phyloP scores from a whole-genome alignment of 139 green algal species.

The Chlorella sp. region DNA sequence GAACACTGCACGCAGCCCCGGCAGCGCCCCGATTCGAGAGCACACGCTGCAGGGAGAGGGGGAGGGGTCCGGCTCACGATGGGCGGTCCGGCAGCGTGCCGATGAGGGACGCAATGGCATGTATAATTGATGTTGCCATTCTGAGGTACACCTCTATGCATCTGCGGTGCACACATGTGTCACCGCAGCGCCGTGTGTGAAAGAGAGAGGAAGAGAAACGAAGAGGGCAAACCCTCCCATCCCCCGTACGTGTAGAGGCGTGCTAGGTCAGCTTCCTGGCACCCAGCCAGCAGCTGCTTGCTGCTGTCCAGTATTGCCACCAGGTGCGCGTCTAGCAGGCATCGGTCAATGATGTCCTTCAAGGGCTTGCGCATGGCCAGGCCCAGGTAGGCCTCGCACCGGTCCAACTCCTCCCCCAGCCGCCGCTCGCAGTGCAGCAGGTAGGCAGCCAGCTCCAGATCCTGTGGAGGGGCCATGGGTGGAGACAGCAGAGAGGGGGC shows the following conservation, averaged over 20 bases:
- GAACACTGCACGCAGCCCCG: slow-evolving; percentile 77
- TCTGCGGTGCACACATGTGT: too few species aligned
- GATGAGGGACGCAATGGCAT: too few species aligned
- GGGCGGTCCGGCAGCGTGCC: too few species aligned
- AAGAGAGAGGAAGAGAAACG: too few species aligned
- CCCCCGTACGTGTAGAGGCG: slow-evolving; percentile 77
- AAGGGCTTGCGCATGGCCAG: slow-evolving; percentile 78
- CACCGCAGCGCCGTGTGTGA: too few species aligned
- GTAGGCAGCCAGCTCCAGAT: slow-evolving; percentile 86
- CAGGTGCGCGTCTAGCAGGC: slow-evolving; percentile 81
- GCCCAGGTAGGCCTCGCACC: slow-evolving; percentile 90
- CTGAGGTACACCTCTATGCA: too few species aligned
- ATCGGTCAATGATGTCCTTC: slow-evolving; percentile 76
- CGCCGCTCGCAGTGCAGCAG: slow-evolving; percentile 91
- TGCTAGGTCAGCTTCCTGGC: slow-evolving; percentile 80
- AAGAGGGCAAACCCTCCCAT: too few species aligned
- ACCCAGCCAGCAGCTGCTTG: slow-evolving; percentile 80
- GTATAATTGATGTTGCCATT: too few species aligned
- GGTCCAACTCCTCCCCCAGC: slow-evolving; percentile 89
- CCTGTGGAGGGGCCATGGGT: too few species aligned
- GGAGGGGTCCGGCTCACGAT: too few species aligned
- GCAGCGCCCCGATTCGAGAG: slow-evolving; percentile 66
- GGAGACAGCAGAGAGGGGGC: neutral
- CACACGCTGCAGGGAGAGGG: slow-evolving; percentile 39
- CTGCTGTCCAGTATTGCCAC: slow-evolving; percentile 64